Evolutionary conservation across 805 yeast species (phyloP), one percentile per base, ranked within the genome.

Genomic region (Lipomyces chichibuensis): DNA sequence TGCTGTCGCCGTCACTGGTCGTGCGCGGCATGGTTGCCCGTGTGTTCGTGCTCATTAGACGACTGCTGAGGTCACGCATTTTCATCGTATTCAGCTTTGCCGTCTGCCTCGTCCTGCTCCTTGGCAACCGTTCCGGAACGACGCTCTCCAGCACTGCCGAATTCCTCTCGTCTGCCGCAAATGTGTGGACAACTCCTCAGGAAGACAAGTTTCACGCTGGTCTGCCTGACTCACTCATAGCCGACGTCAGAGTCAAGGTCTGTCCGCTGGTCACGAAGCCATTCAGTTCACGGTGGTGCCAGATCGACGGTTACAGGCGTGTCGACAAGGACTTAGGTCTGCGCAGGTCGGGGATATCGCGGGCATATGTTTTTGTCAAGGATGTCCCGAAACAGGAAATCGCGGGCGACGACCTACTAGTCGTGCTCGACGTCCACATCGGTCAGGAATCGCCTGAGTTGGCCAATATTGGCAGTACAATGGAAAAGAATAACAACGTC

Each of bases 251-350:
- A 63, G 58, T 67, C 37, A 39, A 49, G 35, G 51, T 37, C 25
- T 67, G 70, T 59, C 23, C 49, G 23, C 20, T 43, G 49, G 25
- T 43, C 49, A 65, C 59, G 63, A 70, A 39, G 27, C 53, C 3
- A 55, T 72, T 27, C 27, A 69, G 37, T 72, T 11, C 49, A 7
- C 33, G 63, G 49, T 14, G 37, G 23, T 65, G 66, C 33, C n/a
- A 37, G 4, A 17, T 43, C 17, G 81, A 78, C 4, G 77, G 79
- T 7, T 85, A 87, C 87, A 63, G 69, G 49, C 76, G 77, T 60
- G 68, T 84, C 32, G 80, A 80, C 27, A 85, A 85, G 70, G 88
- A 86, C 72, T 77, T 86, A 51, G 72, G 74, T 20, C 77, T 86
- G 64, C 82, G 82, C 3, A 70, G 74, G 27, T 77, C 82, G 3